Percentiles rank a stretch among this genome's conserved stretches.
Conservation (phyloP, 768 basidiomycete species). For the Amanita rubescens region DNA sequence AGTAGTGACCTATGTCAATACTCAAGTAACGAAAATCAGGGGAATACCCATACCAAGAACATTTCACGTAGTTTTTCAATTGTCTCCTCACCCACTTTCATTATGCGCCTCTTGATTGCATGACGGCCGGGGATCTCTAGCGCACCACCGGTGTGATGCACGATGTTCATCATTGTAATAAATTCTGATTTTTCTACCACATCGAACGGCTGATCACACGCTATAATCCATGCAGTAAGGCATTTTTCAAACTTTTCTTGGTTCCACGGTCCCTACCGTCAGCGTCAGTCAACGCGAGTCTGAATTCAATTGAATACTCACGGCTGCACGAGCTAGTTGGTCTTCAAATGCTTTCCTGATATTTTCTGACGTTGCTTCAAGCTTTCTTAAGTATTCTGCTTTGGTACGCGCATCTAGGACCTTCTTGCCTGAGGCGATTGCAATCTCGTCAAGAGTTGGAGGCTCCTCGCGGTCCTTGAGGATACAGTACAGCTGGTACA, state of each 20-base stretch:
- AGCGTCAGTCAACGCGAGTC: background rate
- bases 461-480: background rate
- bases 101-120: background rate
- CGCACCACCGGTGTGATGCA: background rate
- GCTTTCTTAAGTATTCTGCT: background rate
- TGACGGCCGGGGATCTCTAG: background rate
- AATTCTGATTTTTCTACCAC: constrained; percentile 3
- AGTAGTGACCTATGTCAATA: too few relatives aligned
- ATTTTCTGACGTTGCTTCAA: background rate
- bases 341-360: background rate
- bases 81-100: constrained; percentile 12
- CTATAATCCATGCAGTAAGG: constrained; percentile 1
- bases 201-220: constrained; percentile 6
- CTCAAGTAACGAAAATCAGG: background rate
- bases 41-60: constrained; percentile 11
- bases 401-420: background rate
- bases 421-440: background rate
- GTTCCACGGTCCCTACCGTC: constrained; percentile 1
- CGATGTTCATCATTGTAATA: background rate
- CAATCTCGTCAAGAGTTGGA: background rate
- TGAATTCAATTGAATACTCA: background rate
- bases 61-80: constrained; percentile 10
- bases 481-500: background rate
- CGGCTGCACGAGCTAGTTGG: background rate
- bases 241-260: constrained; percentile 1